These are phyloP conservation scores for Meyerozyma sp. DNA, from an alignment of 1,139 yeast genomes.

Conservation along the genomic window DNA sequence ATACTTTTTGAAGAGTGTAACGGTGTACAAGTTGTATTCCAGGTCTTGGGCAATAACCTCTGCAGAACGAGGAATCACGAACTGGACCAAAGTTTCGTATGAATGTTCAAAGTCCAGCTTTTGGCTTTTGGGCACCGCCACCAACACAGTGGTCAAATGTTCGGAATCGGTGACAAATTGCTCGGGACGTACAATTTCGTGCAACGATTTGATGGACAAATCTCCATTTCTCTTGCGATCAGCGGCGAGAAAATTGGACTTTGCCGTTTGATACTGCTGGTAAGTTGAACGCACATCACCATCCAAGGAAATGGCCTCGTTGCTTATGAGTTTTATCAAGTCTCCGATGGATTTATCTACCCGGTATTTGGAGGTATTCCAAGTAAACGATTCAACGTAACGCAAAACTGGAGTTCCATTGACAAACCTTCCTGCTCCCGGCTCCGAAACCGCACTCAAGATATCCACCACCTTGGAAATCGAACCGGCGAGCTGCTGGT, in stretches of 20 bases:
- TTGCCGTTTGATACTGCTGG: slow-evolving; percentile 73
- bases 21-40: slow-evolving; percentile 69
- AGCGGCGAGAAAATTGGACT: slow-evolving; percentile 77
- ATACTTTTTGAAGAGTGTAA: slow-evolving; percentile 80
- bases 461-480: slow-evolving; percentile 75
- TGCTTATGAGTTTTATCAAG: slow-evolving; percentile 61
- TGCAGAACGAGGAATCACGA: slow-evolving; percentile 93
- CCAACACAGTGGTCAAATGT: slow-evolving; percentile 71
- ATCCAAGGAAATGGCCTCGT: slow-evolving; percentile 79
- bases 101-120: slow-evolving; percentile 54
- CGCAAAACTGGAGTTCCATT: slow-evolving; percentile 48
- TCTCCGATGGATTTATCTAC: slow-evolving; percentile 79
- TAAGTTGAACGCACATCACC: slow-evolving; percentile 70
- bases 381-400: slow-evolving; percentile 68
- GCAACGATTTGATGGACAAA: slow-evolving; percentile 82
- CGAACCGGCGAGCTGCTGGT: slow-evolving; percentile 64
- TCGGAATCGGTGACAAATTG: slow-evolving; percentile 86
- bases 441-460: slow-evolving; percentile 47
- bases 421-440: slow-evolving; percentile 25
- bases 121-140: slow-evolving; percentile 77
- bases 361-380: slow-evolving; percentile 87
- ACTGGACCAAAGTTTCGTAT: slow-evolving; percentile 73
- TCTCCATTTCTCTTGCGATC: slow-evolving; percentile 94
- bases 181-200: slow-evolving; percentile 78
- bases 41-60: slow-evolving; percentile 60